Conservation (phyloP, 179 eudicot species). For the Patellifolia procumbens region DNA sequence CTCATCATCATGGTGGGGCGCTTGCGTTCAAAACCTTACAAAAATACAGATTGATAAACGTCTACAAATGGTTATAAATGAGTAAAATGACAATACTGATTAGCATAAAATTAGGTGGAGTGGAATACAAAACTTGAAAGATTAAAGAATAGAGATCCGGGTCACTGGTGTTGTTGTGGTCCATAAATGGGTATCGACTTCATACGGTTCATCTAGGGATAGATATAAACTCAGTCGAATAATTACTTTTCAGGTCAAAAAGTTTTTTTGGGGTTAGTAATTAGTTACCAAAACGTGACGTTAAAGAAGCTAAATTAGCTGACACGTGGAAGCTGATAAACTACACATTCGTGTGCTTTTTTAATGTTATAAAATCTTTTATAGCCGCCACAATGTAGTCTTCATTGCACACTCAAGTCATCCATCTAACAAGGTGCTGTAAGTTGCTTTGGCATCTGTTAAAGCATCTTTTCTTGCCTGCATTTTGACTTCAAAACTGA, state of each 20-base stretch:
- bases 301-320: slow-evolving; percentile 2
- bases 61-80: background rate
- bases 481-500: background rate
- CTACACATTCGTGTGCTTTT: slow-evolving; percentile 15
- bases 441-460: background rate
- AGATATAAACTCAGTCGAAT: background rate
- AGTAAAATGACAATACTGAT: background rate
- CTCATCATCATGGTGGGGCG: background rate
- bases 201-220: slow-evolving; percentile 21
- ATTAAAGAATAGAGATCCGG: background rate
- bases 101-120: too few species aligned
- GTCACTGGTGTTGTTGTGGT: slow-evolving; percentile 13
- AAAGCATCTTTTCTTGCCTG: background rate
- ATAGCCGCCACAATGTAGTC: slow-evolving; percentile 18
- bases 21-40: background rate
- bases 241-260: slow-evolving; percentile 11
- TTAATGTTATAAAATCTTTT: background rate
- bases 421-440: background rate
- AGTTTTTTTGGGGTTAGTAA: background rate
- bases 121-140: too few species aligned
- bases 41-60: background rate
- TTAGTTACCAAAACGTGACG: slow-evolving; percentile 14
- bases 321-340: slow-evolving; percentile 27
- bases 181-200: background rate
- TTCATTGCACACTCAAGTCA: background rate